A percentile compares a stretch with the other conserved stretches of the same genome.
phyloP scores from a whole-genome alignment of 306 rosid species.

The Psophocarpus tetragonolobus region DNA sequence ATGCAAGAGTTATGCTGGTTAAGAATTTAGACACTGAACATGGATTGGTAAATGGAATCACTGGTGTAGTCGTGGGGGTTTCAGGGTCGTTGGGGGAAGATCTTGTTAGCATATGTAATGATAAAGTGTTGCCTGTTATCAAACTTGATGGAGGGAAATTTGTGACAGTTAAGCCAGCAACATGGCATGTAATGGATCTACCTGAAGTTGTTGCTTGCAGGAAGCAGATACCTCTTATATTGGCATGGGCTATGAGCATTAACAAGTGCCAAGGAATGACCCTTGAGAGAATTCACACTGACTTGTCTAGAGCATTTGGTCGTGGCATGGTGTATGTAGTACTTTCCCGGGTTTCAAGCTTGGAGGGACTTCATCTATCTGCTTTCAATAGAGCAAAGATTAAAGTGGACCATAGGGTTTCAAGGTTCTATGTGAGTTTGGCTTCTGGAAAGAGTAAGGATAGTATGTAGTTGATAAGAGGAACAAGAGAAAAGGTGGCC shows the following conservation, averaged over 20 bases:
- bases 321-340: constrained; percentile 56
- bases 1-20: constrained; percentile 56
- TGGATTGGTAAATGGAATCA: constrained; percentile 51
- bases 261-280: constrained; percentile 65
- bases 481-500: background rate
- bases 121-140: constrained; percentile 40
- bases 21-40: constrained; percentile 32
- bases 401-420: constrained; percentile 48
- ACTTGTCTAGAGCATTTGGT: constrained; percentile 43
- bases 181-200: constrained; percentile 38
- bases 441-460: background rate
- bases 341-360: constrained; percentile 45
- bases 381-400: constrained; percentile 47
- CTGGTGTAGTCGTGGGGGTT: constrained; percentile 43
- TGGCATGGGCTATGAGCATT: constrained; percentile 57
- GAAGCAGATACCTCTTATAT: constrained; percentile 46
- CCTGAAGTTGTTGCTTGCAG: constrained; percentile 41
- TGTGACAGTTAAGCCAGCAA: constrained; percentile 26
- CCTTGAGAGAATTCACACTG: constrained; percentile 42
- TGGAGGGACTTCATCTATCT: constrained; percentile 46
- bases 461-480: background rate
- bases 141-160: constrained; percentile 41
- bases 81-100: background rate
- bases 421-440: constrained; percentile 32
- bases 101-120: background rate